Percentiles rank a stretch among this genome's conserved stretches.
These are phyloP conservation scores for Chaetomiaceae sp. DNA, from an alignment of 2,329 filamentous ascomycete genomes.

Conservation along the genomic window DNA sequence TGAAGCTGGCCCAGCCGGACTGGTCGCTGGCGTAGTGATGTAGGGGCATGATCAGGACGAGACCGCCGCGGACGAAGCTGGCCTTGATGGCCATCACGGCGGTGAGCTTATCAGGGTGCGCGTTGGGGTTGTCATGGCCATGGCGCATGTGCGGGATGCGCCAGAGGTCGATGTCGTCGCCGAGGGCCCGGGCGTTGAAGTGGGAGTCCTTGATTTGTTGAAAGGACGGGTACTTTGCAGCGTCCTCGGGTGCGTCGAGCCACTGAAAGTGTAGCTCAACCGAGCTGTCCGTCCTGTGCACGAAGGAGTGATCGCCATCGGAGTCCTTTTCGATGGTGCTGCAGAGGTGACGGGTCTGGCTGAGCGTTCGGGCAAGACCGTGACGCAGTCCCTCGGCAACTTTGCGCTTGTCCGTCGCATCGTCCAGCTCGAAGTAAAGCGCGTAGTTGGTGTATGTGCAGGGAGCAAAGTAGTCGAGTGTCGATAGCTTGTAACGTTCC, in stretches of 20 bases:
- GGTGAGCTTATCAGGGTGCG: constrained; percentile 30
- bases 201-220: neutral
- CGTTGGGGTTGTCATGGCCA: constrained; percentile 27
- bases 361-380: neutral
- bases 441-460: neutral
- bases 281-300: neutral
- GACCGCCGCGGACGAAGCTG: constrained; percentile 36
- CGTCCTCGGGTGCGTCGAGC: neutral
- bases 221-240: neutral
- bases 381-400: neutral
- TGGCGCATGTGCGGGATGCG: neutral
- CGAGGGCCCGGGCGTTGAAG: neutral
- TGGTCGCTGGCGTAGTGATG: constrained; percentile 40
- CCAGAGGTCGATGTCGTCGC: neutral
- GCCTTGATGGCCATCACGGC: constrained; percentile 34
- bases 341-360: neutral
- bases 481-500: too few relatives aligned
- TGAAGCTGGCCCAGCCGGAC: constrained; percentile 35
- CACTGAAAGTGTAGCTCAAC: neutral
- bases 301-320: neutral
- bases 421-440: neutral
- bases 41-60: constrained; percentile 37
- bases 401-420: neutral
- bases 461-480: too few relatives aligned
- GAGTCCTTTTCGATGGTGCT: neutral